Evolutionary conservation across 1,284 basidiomycete genomes (phyloP).

Genomic region (Exsudoporus floridanus): DNA sequence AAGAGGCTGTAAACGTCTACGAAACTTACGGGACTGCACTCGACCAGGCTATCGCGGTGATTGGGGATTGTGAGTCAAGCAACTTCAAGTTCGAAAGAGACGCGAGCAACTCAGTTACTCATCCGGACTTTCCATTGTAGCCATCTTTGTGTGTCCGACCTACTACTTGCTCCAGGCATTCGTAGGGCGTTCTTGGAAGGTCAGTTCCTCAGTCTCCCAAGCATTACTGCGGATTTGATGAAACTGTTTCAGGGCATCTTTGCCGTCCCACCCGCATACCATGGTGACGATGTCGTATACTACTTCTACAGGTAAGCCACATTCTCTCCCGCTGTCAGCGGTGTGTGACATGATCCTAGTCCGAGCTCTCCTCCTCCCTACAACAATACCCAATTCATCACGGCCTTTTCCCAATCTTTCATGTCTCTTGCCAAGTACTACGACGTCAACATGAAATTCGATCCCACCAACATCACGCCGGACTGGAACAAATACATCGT

Average conservation of each 20-base stretch:
- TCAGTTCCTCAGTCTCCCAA: background rate
- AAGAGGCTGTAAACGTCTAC: conserved; percentile 14
- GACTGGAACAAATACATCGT: conserved; percentile 18
- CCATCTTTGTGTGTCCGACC: conserved; percentile 24
- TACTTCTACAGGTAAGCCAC: conserved; percentile 18
- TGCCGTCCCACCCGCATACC: conserved; percentile 24
- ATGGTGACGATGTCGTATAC: conserved; percentile 15
- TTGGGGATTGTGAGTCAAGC: conserved; percentile 24
- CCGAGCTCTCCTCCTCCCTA: conserved; percentile 8
- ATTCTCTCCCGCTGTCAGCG: background rate
- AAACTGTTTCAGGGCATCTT: conserved; percentile 17
- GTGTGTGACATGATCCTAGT: background rate
- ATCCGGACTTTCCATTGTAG: conserved; percentile 3
- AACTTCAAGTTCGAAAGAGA: background rate
- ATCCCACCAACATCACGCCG: conserved; percentile 27
- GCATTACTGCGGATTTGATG: background rate
- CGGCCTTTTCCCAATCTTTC: conserved; percentile 29
- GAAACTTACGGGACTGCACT: conserved; percentile 6
- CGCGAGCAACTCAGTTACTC: background rate
- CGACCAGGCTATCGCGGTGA: conserved; percentile 17
- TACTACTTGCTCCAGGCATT: conserved; percentile 21
- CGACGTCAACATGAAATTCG: conserved; percentile 23
- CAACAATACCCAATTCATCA: conserved; percentile 22
- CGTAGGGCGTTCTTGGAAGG: conserved; percentile 24
- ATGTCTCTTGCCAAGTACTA: conserved; percentile 19